Evolutionary conservation across 2,329 filamentous ascomycete genomes (phyloP).

Genomic region (Pezicula radicicola): DNA sequence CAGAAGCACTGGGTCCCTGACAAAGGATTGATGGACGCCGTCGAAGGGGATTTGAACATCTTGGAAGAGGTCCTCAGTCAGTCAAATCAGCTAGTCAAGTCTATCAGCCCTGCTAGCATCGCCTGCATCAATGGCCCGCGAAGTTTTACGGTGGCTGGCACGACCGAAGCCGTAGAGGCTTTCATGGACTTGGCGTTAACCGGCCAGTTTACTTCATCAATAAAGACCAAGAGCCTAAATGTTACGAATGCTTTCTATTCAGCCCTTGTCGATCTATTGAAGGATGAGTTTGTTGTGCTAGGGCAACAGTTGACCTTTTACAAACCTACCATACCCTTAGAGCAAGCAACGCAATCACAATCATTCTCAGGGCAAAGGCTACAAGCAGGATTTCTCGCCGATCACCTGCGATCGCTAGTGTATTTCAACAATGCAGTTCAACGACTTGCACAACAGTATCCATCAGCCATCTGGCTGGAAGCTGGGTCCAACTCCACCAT

Average conservation of each 20-base stretch:
- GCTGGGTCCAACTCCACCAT: conserved; percentile 5
- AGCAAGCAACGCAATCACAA: too few relatives aligned
- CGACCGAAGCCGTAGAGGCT: conserved; percentile 18
- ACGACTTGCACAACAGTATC: conserved; percentile 16
- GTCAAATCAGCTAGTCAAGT: background rate
- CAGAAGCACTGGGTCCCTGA: conserved; percentile 29
- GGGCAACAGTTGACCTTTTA: background rate
- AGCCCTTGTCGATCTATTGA: conserved; percentile 4
- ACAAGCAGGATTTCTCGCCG: background rate
- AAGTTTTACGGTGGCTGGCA: conserved; percentile 29
- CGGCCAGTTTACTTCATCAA: conserved; percentile 1
- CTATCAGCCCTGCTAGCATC: conserved; percentile 13
- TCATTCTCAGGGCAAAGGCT: too few relatives aligned
- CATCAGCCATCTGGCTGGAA: conserved; percentile 26
- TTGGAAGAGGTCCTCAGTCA: background rate
- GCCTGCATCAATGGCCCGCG: conserved; percentile 30
- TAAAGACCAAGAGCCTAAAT: conserved; percentile 14
- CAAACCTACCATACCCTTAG: conserved; percentile 5
- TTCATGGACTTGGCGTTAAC: conserved; percentile 10
- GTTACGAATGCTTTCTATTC: conserved; percentile 27
- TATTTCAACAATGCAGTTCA: conserved; percentile 21
- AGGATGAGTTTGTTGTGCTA: background rate
- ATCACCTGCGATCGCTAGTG: conserved; percentile 25
- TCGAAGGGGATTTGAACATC: conserved; percentile 27
- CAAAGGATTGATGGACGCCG: conserved; percentile 34